Conservation (phyloP, 352 stramenopile genomes). For the Globisporangium cederbergense region DNA sequence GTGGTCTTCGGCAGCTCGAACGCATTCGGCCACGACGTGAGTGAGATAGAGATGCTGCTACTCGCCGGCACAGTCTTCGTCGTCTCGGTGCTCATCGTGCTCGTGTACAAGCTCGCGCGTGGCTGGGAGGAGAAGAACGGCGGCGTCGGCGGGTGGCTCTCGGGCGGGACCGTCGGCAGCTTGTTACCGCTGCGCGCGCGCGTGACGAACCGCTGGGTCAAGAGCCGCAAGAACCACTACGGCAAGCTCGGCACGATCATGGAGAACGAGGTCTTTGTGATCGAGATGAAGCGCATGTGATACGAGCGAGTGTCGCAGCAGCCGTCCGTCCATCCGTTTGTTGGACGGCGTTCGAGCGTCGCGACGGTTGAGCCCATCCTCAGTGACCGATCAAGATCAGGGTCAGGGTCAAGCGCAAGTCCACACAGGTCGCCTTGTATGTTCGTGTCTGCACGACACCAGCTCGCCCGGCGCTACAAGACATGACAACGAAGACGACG, state of each 20-base stretch:
- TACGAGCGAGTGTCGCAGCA: background rate
- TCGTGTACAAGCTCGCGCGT: slow-evolving; percentile 74
- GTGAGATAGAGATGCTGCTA: slow-evolving; percentile 66
- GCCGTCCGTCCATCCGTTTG: background rate
- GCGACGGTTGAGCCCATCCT: background rate
- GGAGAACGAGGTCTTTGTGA: slow-evolving; percentile 64
- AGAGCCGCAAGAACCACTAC: slow-evolving; percentile 56
- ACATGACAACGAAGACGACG: background rate
- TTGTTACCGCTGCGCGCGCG: slow-evolving; percentile 45
- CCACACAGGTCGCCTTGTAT: background rate
- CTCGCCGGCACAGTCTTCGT: slow-evolving; percentile 68
- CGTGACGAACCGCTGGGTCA: slow-evolving; percentile 62
- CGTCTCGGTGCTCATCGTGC: slow-evolving; percentile 63
- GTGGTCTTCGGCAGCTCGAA: slow-evolving; percentile 72
- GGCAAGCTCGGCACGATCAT: slow-evolving; percentile 65
- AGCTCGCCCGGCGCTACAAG: background rate
- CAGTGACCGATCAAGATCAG: background rate
- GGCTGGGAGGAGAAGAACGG: slow-evolving; percentile 57
- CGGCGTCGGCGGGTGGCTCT: slow-evolving; percentile 10
- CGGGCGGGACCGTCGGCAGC: slow-evolving; percentile 6
- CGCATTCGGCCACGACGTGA: slow-evolving; percentile 67
- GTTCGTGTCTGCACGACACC: background rate
- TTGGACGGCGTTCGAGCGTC: background rate
- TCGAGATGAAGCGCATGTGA: slow-evolving; percentile 64
- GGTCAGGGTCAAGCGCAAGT: background rate